Evolutionary conservation across 2,329 filamentous ascomycete species (phyloP).

Genomic region (Coniochaeta hoffmannii): DNA sequence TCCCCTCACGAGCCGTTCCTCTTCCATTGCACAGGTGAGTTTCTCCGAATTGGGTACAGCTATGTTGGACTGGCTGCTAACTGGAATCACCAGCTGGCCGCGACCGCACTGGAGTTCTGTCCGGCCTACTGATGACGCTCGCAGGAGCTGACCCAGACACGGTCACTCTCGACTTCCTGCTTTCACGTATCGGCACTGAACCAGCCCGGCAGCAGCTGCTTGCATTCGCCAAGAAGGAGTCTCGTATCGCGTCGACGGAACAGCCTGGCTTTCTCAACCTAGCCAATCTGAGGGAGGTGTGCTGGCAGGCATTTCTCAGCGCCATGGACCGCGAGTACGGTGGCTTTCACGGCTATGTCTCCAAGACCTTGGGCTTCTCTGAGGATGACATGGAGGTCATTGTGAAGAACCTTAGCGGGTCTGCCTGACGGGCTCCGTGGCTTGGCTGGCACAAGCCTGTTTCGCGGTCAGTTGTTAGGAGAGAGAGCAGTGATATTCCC

Average conservation of each 20-base stretch:
- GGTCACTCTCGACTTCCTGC: slow-evolving; percentile 41
- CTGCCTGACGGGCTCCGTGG: neutral
- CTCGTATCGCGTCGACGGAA: slow-evolving; percentile 24
- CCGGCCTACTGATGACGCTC: slow-evolving; percentile 41
- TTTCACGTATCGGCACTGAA: slow-evolving; percentile 47
- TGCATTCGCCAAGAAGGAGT: slow-evolving; percentile 29
- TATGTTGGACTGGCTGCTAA: neutral
- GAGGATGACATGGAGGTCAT: slow-evolving; percentile 36
- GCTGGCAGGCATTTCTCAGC: slow-evolving; percentile 38
- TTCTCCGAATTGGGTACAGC: neutral
- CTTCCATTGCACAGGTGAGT: slow-evolving; percentile 47
- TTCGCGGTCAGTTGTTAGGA: too few relatives aligned
- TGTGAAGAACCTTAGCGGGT: slow-evolving; percentile 31
- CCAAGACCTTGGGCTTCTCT: slow-evolving; percentile 35
- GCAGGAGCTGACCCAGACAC: slow-evolving; percentile 35
- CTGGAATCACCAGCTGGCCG: slow-evolving; percentile 35
- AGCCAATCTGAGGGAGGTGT: slow-evolving; percentile 31
- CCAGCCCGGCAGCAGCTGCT: slow-evolving; percentile 40
- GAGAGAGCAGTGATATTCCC: too few relatives aligned
- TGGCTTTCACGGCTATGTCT: slow-evolving; percentile 42
- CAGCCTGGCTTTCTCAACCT: slow-evolving; percentile 43
- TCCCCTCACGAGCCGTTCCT: slow-evolving; percentile 35
- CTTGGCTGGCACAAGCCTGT: neutral
- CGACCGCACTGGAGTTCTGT: slow-evolving; percentile 45
- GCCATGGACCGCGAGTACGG: slow-evolving; percentile 35